phyloP scores from a whole-genome alignment of 106 monocot species.

The Chionographis japonica region DNA sequence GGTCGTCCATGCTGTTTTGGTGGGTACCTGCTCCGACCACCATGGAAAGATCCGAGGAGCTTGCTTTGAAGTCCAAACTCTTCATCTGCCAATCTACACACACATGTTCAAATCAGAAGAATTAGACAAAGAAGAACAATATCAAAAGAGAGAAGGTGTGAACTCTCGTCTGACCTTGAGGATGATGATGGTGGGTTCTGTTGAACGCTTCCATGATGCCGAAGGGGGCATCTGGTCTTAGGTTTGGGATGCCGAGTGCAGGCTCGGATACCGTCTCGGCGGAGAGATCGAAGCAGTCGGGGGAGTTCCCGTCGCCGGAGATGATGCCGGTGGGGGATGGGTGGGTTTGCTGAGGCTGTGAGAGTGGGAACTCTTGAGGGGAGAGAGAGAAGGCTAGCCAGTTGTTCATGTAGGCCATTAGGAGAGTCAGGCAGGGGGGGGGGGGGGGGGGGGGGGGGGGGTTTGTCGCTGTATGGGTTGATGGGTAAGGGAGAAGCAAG shows the following conservation, averaged over 20 bases:
- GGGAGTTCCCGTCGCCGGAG: slow-evolving; percentile 33
- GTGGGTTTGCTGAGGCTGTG: slow-evolving; percentile 23
- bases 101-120: not conserved
- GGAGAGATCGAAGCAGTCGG: slow-evolving; percentile 38
- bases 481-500: not conserved
- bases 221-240: slow-evolving; percentile 32
- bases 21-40: slow-evolving; percentile 63
- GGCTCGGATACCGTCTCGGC: slow-evolving; percentile 19
- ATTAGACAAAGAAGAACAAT: not conserved
- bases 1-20: slow-evolving; percentile 16
- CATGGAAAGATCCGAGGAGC: slow-evolving; percentile 83
- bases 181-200: slow-evolving; percentile 26
- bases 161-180: slow-evolving; percentile 25
- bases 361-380: slow-evolving; percentile 55
- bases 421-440: not conserved
- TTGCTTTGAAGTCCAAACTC: slow-evolving; percentile 50
- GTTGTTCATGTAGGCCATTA: slow-evolving; percentile 81
- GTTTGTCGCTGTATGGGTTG: too few species aligned
- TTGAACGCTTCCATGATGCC: slow-evolving; percentile 58
- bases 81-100: slow-evolving; percentile 79
- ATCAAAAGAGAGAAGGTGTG: too few species aligned
- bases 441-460: not conserved
- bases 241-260: slow-evolving; percentile 20
- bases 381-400: slow-evolving; percentile 92
- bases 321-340: slow-evolving; percentile 11